Conservation (phyloP, 1,284 basidiomycete genomes). For the Rhodotorula sp. region DNA sequence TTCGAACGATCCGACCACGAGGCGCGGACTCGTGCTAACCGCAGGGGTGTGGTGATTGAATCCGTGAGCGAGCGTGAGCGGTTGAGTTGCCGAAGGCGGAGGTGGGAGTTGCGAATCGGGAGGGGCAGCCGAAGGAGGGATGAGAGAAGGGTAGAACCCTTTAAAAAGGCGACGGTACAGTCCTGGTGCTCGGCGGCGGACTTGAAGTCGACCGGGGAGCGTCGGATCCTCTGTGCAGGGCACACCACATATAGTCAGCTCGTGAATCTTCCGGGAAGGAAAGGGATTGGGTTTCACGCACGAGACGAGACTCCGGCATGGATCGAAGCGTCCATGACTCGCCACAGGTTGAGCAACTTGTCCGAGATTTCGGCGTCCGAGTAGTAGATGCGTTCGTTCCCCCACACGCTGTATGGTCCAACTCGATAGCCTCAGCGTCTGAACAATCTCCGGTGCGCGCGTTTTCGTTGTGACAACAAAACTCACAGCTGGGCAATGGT, state of each 20-base stretch:
- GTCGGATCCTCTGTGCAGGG: conserved; percentile 58
- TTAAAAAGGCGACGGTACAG: conserved; percentile 81
- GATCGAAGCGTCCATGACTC: conserved; percentile 92
- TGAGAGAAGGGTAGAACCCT: conserved; percentile 50
- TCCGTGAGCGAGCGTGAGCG: conserved; percentile 10
- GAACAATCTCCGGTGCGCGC: too few relatives aligned
- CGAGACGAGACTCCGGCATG: conserved; percentile 75
- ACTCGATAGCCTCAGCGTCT: too few relatives aligned
- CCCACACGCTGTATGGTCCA: conserved; percentile 68
- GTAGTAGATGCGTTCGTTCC: conserved; percentile 85
- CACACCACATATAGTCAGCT: background rate
- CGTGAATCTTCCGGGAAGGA: background rate
- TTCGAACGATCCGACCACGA: conserved; percentile 72
- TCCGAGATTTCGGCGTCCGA: conserved; percentile 71
- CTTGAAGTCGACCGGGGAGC: conserved; percentile 78
- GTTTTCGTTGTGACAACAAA: too few relatives aligned
- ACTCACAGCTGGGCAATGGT: conserved; percentile 71
- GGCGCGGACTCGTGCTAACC: conserved; percentile 44
- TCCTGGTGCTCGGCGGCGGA: conserved; percentile 77
- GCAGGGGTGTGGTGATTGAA: conserved; percentile 1
- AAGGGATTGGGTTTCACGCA: background rate
- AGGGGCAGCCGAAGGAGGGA: conserved; percentile 4
- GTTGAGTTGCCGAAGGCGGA: conserved; percentile 1
- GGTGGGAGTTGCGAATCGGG: background rate
- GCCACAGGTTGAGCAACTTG: conserved; percentile 60